Conservation (phyloP, 2,329 filamentous ascomycete genomes). For the Grosmannia clavigera region DNA sequence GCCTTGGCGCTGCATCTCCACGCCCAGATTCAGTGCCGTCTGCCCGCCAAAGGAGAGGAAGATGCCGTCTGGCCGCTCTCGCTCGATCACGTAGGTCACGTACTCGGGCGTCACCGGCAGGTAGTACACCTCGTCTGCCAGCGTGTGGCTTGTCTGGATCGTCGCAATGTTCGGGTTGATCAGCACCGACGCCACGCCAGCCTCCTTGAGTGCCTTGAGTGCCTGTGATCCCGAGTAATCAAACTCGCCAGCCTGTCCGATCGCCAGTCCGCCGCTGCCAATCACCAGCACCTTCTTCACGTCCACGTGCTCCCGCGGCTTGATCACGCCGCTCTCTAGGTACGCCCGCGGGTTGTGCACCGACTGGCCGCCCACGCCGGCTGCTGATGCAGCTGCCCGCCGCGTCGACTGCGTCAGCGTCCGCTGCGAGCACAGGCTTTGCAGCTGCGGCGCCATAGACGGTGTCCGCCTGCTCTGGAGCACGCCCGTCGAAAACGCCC, state of each 20-base stretch:
- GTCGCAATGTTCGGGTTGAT: constrained; percentile 99
- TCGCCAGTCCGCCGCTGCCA: constrained; percentile 86
- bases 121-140: constrained; percentile 99
- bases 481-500: constrained; percentile 9
- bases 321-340: constrained; percentile 75
- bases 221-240: constrained; percentile 97
- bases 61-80: constrained; percentile 90
- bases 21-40: constrained; percentile 91
- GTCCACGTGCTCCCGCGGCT: constrained; percentile 66
- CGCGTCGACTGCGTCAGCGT: constrained; percentile 34
- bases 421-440: constrained; percentile 16
- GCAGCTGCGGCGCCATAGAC: constrained; percentile 14
- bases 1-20: constrained; percentile 93
- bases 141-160: constrained; percentile 92
- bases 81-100: constrained; percentile 93
- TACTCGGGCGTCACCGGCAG: constrained; percentile 95
- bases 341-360: constrained; percentile 79
- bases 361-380: constrained; percentile 39
- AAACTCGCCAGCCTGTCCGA: constrained; percentile 96
- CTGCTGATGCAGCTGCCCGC: constrained; percentile 28
- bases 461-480: constrained; percentile 14
- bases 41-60: constrained; percentile 96
- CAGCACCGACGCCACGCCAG: constrained; percentile 92
- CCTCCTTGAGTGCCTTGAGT: constrained; percentile 91
- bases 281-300: constrained; percentile 97